Base-by-base conservation (phyloP, 2,329 filamentous ascomycete genomes). In the Diaporthe batatas region DNA sequence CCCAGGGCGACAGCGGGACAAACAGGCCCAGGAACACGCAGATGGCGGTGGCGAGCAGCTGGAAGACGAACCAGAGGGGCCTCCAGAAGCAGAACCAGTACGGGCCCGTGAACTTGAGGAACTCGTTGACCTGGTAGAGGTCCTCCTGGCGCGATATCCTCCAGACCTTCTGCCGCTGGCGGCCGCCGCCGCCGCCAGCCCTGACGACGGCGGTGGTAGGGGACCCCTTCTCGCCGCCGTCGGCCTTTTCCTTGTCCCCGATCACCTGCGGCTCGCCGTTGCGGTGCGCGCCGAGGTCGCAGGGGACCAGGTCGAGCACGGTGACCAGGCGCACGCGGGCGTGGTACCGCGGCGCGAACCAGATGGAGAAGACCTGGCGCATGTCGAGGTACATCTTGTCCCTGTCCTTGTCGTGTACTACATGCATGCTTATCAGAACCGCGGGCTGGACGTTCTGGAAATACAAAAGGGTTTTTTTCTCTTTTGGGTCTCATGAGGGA, bases 41-140 rank as follows among this genome's bases (percentile, higher is more conserved):
- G 5, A 93, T 79, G 4, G 89, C 74, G 0, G 93, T 92, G 4
- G 90, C 90, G 69, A 90, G 85, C 25, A 91, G 83, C 79, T 95
- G 92, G 87, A 89, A 92, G 0, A 77, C 12, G 3, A 86, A 75
- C 81, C 89, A 85, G 1, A 94, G 81, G 23, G 53, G 34, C 75
- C 80, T 77, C 69, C 76, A 75, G 18, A 73, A 47, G 6, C 1
- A 92, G 42, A 32, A 88, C 78, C 68, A 70, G 10, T 36, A 67
- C 14, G 92, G 90, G 21, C 88, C 78, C 23, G 95, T 77, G 79
- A 97, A 96, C 77, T 92, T 91, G 74, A 96, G 84, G 75, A 91
- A 92, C 76, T 97, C 92, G 64, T 91, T 91, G 0, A 90, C 86
- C 78, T 96, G 93, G 79, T 97, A 97, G 10, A 95, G 83, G 79